Percentiles rank a stretch among this genome's conserved stretches.
phyloP scores from a whole-genome alignment of 139 green algal genomes.

The Asterochloris erici region DNA sequence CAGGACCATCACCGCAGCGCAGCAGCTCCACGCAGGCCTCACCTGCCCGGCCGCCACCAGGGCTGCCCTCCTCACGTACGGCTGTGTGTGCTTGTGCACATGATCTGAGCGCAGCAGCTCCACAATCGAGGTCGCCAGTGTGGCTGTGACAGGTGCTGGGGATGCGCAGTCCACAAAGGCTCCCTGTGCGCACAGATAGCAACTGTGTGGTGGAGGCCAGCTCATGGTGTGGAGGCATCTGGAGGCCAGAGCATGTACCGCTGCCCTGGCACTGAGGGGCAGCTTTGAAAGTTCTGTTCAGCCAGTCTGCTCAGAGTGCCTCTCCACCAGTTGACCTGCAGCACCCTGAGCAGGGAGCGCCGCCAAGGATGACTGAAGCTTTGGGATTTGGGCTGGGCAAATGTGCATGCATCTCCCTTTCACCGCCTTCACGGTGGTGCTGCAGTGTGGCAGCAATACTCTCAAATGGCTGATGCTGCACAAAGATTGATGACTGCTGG shows the following conservation, averaged over 20 bases:
- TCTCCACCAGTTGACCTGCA: no score
- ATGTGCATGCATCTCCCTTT: background rate
- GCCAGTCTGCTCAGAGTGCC: background rate
- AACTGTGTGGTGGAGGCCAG: background rate
- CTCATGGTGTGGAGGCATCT: background rate
- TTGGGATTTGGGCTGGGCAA: no score
- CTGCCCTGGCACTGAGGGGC: background rate
- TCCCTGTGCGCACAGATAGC: conserved; percentile 15
- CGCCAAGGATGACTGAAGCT: no score
- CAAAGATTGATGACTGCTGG: background rate
- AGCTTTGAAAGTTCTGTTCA: background rate
- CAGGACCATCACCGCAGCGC: background rate
- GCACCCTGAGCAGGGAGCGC: no score
- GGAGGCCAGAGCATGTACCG: background rate
- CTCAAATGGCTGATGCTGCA: background rate
- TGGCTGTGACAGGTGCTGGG: conserved; percentile 24
- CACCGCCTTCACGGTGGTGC: background rate
- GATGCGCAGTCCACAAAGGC: conserved; percentile 42
- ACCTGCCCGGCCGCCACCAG: conserved; percentile 58
- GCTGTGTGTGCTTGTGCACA: conserved; percentile 60
- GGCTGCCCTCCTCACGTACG: conserved; percentile 59
- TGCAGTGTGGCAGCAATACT: background rate
- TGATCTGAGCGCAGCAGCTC: conserved; percentile 56
- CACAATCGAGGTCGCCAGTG: conserved; percentile 56
- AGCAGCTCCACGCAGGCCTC: background rate